Conservation (phyloP, 2,329 filamentous ascomycete genomes). For the Cladosporium sp. region DNA sequence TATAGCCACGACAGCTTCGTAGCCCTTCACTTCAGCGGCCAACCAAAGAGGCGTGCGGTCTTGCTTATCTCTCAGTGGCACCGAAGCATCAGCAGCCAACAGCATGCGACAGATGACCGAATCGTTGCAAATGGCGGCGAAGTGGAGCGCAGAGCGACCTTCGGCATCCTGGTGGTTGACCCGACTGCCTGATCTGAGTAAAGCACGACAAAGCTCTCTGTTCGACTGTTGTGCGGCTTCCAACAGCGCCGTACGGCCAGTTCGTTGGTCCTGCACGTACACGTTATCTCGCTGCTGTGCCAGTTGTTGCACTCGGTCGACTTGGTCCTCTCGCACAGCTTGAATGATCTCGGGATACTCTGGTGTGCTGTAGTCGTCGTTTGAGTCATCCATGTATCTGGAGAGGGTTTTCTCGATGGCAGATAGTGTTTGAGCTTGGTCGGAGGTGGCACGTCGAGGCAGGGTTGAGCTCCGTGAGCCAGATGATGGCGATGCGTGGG, state of each 20-base stretch:
- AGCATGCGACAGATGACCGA: conserved; percentile 19
- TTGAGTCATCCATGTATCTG: not conserved
- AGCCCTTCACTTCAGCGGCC: conserved; percentile 23
- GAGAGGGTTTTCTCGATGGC: not conserved
- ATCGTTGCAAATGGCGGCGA: conserved; percentile 23
- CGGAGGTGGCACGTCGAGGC: not conserved
- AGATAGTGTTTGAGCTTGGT: not conserved
- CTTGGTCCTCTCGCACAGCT: not conserved
- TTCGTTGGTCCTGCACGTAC: not conserved
- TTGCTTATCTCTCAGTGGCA: conserved; percentile 22
- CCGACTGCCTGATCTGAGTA: conserved; percentile 22
- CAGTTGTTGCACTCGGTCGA: not conserved
- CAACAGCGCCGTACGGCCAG: not conserved
- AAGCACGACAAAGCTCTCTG: conserved; percentile 18
- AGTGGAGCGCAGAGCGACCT: conserved; percentile 25
- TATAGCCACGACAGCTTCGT: conserved; percentile 25
- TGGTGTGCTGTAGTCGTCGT: not conserved
- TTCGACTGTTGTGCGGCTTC: not conserved
- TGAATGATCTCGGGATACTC: not conserved
- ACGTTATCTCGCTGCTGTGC: not conserved
- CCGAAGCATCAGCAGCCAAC: conserved; percentile 22
- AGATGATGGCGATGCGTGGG: not conserved
- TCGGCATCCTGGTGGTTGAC: conserved; percentile 23
- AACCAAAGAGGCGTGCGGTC: conserved; percentile 24
- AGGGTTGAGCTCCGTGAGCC: not conserved